Evolutionary conservation across 129 eudicot genomes (phyloP), one percentile per base, ranked within the genome.

Genomic region (Flaveria ramosissima): DNA sequence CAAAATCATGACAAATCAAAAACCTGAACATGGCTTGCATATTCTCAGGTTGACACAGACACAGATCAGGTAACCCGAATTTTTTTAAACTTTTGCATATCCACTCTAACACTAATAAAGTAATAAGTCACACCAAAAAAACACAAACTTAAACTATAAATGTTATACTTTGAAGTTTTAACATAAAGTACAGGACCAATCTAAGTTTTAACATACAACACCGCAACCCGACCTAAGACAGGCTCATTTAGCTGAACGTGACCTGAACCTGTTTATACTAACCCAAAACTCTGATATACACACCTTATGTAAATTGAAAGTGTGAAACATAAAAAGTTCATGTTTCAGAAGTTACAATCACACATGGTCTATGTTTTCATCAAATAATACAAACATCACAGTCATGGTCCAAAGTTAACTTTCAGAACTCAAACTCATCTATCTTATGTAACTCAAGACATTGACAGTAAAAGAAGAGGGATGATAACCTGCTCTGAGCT

Each of bases 401-500:
- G 68, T 55, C 50, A 55, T 68, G 56, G 23, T 68, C 52, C 68
- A 55, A 3, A 46, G 21, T n/a, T 61, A 27, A 62, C 71, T 61
- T 46, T 3, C 15, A 20, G 2, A 51, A 64, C 12, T 43, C 60
- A 74, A 23, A 75, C 19, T 78, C 63, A 23, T 46, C 6, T 42
- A 55, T 27, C 50, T 57, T 46, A 24, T 15, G 57, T 53, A 20
- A 61, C 43, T 32, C 45, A 79, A 72, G 66, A 32, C 36, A 19
- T 4, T 47, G 23, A 17, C 16, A 15, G 39, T 13, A 56, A 23
- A 19, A 80, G 53, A 64, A 24, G 2, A n/a, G 19, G 17, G 41
- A 85, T 26, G 92, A 89, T 56, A 72, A 92, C 97, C 97, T 94
- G 91, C 92, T 91, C 97, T 91, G 41, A 94, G 92, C 69, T 94